These are phyloP conservation scores for Magnaporthiopsis poae DNA, from an alignment of 2,329 filamentous ascomycete species.

Conservation along the genomic window DNA sequence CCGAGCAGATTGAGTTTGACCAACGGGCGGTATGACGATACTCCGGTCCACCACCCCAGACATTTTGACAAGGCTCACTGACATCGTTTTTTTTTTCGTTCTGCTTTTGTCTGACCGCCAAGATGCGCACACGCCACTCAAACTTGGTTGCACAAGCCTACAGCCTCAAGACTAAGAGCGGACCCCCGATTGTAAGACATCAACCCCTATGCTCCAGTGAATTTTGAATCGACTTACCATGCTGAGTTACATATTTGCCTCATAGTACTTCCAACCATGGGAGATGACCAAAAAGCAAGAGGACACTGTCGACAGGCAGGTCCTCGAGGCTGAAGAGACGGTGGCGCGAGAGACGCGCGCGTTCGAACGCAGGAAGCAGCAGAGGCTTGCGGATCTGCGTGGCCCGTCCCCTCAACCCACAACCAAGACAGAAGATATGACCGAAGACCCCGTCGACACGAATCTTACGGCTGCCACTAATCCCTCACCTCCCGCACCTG, in stretches of 20 bases:
- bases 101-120: neutral
- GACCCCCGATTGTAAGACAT: conserved; percentile 62
- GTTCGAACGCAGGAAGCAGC: conserved; percentile 43
- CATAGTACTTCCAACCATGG: conserved; percentile 78
- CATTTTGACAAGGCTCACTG: neutral
- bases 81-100: neutral
- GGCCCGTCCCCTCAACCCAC: conserved; percentile 14
- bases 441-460: conserved; percentile 29
- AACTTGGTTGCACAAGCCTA: conserved; percentile 63
- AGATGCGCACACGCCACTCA: conserved; percentile 68
- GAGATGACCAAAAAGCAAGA: conserved; percentile 61
- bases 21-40: conserved; percentile 52
- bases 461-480: conserved; percentile 26
- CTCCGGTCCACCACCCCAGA: no score
- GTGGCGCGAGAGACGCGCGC: conserved; percentile 57
- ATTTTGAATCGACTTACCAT: neutral
- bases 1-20: conserved; percentile 66
- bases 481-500: conserved; percentile 11
- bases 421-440: conserved; percentile 16
- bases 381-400: conserved; percentile 28
- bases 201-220: neutral
- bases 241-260: neutral
- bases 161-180: conserved; percentile 60
- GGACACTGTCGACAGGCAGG: conserved; percentile 59
- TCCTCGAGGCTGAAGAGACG: conserved; percentile 51